Base-by-base conservation (phyloP, 345 rosid genomes). In the Aethionema arabicum region DNA sequence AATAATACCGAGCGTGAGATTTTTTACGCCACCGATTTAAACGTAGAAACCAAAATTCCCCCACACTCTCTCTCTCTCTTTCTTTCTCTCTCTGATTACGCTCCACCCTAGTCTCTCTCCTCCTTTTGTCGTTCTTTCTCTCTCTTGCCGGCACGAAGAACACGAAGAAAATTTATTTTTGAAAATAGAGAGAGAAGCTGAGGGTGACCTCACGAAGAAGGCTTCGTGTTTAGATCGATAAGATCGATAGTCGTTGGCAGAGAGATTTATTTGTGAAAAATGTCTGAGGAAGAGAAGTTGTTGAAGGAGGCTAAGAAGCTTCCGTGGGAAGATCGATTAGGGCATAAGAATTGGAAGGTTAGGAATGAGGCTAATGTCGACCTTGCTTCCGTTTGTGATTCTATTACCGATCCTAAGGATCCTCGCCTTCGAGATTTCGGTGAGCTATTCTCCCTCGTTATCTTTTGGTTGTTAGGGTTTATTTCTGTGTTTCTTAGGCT, bases 331-430 rank as follows among this genome's bases (percentile, higher is more conserved):
- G 99, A 86, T 86, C 95, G 99, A 32, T 68, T 93, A 38, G 65
- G 80, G 13, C 99, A 93, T 80, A 93, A 87, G 83, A 93, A 84
- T 72, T 93, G 99, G 99, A 93, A 90, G 75, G 97, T 93, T 54
- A 63, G 97, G 74, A 93, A 82, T 61, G 99, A 93, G 74, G 99
- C 96, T 31, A 93, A 90, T 71, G 71, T 93, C 74, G 97, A 93
- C 72, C 70, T 90, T 69, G 96, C 96, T 61, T 63, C 95, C 44
- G 40, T 86, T 8, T 93, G 90, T 61, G 86, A 88, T 70, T 93
- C 99, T 55, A 84, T 93, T 39, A 65, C 87, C 73, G 97, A 93
- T 88, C 97, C 99, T 2, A 87, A 93, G 80, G 97, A 90, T 78
- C 49, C 79, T 55, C 92, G 96, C 56, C 83, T 93, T 11, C 97